Conservation (phyloP, 129 eudicot genomes). For the Escallonia rubra region DNA sequence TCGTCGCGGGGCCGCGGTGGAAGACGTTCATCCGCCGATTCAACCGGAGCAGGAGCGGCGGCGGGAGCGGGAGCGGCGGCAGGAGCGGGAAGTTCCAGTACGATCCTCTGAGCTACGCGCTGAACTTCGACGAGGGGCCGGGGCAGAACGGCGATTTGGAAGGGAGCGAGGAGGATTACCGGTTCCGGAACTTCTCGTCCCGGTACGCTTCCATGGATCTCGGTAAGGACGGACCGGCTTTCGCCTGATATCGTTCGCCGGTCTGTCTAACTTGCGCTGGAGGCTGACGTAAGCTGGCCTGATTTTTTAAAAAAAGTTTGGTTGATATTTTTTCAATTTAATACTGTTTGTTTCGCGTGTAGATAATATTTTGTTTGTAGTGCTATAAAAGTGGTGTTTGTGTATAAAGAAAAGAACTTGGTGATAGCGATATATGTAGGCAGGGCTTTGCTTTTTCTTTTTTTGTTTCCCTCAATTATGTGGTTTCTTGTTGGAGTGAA, state of each 20-base stretch:
- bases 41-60: slow-evolving; percentile 35
- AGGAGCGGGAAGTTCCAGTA: slow-evolving; percentile 48
- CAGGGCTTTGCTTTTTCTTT: too few relatives aligned
- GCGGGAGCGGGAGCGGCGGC: slow-evolving; percentile 3
- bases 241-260: not conserved
- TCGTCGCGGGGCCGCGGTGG: slow-evolving; percentile 78
- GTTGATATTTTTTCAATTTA: too few relatives aligned
- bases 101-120: slow-evolving; percentile 64
- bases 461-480: too few relatives aligned
- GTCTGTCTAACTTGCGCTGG: too few relatives aligned
- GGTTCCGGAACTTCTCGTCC: slow-evolving; percentile 52
- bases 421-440: too few relatives aligned
- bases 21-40: slow-evolving; percentile 86
- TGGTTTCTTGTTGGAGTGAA: too few relatives aligned
- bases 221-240: slow-evolving; percentile 29
- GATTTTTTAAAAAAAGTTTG: too few relatives aligned
- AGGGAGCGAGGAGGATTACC: slow-evolving; percentile 31
- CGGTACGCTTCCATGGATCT: slow-evolving; percentile 48
- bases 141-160: slow-evolving; percentile 38
- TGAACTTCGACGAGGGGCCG: slow-evolving; percentile 71
- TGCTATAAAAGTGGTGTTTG: too few relatives aligned
- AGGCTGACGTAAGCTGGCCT: too few relatives aligned
- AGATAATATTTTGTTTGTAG: too few relatives aligned
- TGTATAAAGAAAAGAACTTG: too few relatives aligned
- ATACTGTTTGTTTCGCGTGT: too few relatives aligned